Evolutionary conservation across 768 basidiomycete species (phyloP).

Genomic region (Pulveroboletus sp.): DNA sequence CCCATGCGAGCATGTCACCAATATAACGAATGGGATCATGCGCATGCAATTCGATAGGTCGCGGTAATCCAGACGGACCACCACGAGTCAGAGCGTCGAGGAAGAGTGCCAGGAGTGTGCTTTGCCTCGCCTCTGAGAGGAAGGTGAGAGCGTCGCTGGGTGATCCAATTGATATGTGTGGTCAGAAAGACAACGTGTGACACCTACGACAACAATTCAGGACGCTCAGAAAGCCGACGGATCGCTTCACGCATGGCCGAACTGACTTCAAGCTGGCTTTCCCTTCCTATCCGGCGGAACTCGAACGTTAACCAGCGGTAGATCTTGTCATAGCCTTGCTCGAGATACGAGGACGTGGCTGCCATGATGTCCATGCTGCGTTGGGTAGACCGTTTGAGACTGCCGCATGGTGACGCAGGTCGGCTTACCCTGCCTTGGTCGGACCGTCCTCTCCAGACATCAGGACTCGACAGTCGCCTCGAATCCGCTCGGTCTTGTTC

Average conservation of each 20-base stretch:
- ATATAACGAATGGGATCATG: slow-evolving; percentile 96
- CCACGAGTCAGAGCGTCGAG: slow-evolving; percentile 85
- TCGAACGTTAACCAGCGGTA: slow-evolving; percentile 82
- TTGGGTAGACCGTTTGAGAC: not conserved
- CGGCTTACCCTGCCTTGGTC: slow-evolving; percentile 64
- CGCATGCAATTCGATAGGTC: slow-evolving; percentile 95
- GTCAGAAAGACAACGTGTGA: not conserved
- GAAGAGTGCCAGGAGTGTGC: slow-evolving; percentile 76
- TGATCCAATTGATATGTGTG: not conserved
- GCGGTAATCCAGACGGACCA: slow-evolving; percentile 75
- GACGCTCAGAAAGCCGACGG: slow-evolving; percentile 65
- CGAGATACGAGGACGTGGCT: slow-evolving; percentile 73
- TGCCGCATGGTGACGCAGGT: not conserved
- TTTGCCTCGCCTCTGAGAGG: slow-evolving; percentile 79
- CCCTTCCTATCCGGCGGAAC: slow-evolving; percentile 74
- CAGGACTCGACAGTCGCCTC: slow-evolving; percentile 79
- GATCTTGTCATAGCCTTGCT: slow-evolving; percentile 87
- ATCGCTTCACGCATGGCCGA: slow-evolving; percentile 67
- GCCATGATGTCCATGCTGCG: slow-evolving; percentile 84
- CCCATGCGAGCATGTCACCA: slow-evolving; percentile 98
- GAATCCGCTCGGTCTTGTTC: slow-evolving; percentile 79
- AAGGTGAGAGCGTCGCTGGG: slow-evolving; percentile 66
- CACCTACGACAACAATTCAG: slow-evolving; percentile 56
- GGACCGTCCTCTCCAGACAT: slow-evolving; percentile 82
- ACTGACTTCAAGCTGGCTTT: slow-evolving; percentile 66